These are phyloP conservation scores for Stephania cephalantha DNA, from an alignment of 164 flowering plant species.

Conservation along the genomic window DNA sequence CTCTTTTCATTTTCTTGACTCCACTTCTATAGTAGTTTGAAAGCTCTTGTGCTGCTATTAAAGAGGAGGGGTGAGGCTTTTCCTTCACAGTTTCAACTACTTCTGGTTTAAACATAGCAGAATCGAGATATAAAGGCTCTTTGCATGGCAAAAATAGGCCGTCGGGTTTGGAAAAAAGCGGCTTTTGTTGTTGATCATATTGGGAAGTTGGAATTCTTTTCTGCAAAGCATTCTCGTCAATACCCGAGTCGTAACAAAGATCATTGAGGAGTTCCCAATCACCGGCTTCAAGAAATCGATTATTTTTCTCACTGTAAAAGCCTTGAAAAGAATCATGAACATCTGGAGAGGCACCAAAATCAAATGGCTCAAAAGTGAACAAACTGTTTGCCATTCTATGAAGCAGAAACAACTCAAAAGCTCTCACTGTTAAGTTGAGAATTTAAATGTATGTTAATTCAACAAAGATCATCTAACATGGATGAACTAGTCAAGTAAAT, in stretches of 20 bases:
- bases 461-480: not conserved
- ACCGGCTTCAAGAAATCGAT: slow-evolving; percentile 10
- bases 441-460: not conserved
- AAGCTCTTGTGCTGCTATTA: slow-evolving; percentile 29
- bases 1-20: slow-evolving; percentile 20
- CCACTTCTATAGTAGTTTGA: slow-evolving; percentile 17
- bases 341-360: slow-evolving; percentile 18
- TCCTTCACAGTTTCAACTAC: slow-evolving; percentile 15
- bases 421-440: not conserved
- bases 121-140: slow-evolving; percentile 7
- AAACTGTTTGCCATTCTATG: slow-evolving; percentile 4
- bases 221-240: slow-evolving; percentile 15
- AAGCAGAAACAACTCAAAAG: not conserved
- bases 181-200: slow-evolving; percentile 10
- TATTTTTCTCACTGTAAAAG: slow-evolving; percentile 8
- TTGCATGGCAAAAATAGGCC: slow-evolving; percentile 16
- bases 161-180: slow-evolving; percentile 13
- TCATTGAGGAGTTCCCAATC: slow-evolving; percentile 17
- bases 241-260: slow-evolving; percentile 19
- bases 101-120: slow-evolving; percentile 4
- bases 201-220: not conserved
- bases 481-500: not conserved
- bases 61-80: slow-evolving; percentile 8
- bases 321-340: slow-evolving; percentile 8
- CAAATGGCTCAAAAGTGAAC: slow-evolving; percentile 16